Percentiles rank a stretch among this genome's conserved stretches.
phyloP scores from a whole-genome alignment of 2,329 filamentous ascomycete genomes.

The Colletotrichum siamense region DNA sequence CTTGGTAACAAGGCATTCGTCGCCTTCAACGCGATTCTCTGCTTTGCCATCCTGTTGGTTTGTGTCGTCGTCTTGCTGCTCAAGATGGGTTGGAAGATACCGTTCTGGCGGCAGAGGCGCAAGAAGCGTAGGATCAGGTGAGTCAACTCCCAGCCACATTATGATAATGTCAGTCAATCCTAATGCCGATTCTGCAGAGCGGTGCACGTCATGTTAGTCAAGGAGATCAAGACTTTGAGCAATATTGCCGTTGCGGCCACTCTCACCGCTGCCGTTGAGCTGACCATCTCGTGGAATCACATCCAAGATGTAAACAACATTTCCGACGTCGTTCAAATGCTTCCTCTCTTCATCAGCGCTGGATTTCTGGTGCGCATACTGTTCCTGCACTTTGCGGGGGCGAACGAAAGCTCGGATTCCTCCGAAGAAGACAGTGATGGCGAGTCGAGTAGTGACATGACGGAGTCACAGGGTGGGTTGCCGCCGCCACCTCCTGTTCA shows the following conservation, averaged over 20 bases:
- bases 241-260: constrained; percentile 27
- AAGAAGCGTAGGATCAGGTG: constrained; percentile 28
- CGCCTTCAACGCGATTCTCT: constrained; percentile 35
- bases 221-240: constrained; percentile 30
- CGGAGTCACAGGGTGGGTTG: background rate
- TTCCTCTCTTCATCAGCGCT: constrained; percentile 36
- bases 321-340: constrained; percentile 31
- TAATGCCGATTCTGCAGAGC: background rate
- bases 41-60: constrained; percentile 29
- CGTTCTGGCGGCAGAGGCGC: constrained; percentile 19
- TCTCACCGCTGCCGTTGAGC: constrained; percentile 33
- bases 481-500: constrained; percentile 13
- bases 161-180: background rate
- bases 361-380: constrained; percentile 32
- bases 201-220: constrained; percentile 28
- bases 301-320: constrained; percentile 28
- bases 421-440: constrained; percentile 4
- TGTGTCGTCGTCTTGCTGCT: constrained; percentile 28
- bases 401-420: constrained; percentile 9
- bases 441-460: constrained; percentile 2
- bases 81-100: constrained; percentile 27
- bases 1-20: constrained; percentile 31
- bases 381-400: constrained; percentile 25
- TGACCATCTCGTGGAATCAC: constrained; percentile 38
- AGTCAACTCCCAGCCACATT: background rate